phyloP scores from a whole-genome alignment of 164 flowering plant species.

The Dillenia suffruticosa region DNA sequence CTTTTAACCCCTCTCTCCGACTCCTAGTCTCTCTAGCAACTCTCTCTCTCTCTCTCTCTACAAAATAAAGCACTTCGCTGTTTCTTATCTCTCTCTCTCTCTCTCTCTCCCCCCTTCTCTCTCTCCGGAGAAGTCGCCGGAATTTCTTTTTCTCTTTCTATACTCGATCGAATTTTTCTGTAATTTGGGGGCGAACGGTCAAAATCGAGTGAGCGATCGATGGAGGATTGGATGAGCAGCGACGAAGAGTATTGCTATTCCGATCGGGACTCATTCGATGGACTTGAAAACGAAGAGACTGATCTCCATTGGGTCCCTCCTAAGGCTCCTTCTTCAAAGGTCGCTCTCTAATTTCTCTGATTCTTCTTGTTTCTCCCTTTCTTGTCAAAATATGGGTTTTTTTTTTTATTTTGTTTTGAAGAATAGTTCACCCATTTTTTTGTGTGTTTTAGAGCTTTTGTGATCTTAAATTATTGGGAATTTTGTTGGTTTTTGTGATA shows the following conservation, averaged over 20 bases:
- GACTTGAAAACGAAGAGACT: conserved; percentile 48
- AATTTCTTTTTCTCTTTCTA: background rate
- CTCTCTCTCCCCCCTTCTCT: background rate
- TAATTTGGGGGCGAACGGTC: background rate
- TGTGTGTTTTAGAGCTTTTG: no score
- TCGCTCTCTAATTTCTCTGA: conserved; percentile 4
- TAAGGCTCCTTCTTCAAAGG: conserved; percentile 39
- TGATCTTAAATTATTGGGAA: no score
- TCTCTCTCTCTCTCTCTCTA: no score
- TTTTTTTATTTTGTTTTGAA: no score
- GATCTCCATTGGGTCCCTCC: conserved; percentile 25
- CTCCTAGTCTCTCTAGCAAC: no score
- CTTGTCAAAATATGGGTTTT: background rate
- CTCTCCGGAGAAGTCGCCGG: conserved; percentile 9
- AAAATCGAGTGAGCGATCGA: conserved; percentile 3
- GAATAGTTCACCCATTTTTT: no score
- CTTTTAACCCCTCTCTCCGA: no score
- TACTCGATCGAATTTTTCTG: background rate
- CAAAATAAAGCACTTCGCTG: background rate
- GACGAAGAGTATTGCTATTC: conserved; percentile 47
- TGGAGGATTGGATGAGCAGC: conserved; percentile 38
- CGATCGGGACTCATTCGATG: conserved; percentile 56
- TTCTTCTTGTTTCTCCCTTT: no score
- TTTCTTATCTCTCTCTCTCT: background rate
- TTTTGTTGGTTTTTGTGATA: no score